These are phyloP conservation scores for Ceratocystis destructans DNA, from an alignment of 2,329 filamentous ascomycete species.

Conservation along the genomic window DNA sequence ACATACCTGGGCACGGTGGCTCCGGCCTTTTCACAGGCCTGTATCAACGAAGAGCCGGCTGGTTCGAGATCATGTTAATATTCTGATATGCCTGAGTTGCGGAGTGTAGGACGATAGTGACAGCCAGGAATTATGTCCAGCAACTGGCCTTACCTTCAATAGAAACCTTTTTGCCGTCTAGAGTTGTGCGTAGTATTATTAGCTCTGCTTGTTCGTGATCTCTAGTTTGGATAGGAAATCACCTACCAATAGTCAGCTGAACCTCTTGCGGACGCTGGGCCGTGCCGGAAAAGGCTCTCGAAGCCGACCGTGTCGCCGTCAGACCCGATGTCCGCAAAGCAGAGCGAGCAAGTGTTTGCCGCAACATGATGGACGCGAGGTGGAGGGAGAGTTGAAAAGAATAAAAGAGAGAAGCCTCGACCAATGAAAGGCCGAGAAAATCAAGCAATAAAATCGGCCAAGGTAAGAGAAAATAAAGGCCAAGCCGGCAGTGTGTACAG, in stretches of 20 bases:
- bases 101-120: neutral
- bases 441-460: neutral
- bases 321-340: constrained; percentile 51
- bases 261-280: constrained; percentile 73
- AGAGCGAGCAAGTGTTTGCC: constrained; percentile 54
- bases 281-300: constrained; percentile 72
- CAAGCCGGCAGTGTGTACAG: neutral
- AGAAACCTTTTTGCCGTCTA: constrained; percentile 95
- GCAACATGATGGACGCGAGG: constrained; percentile 43
- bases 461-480: neutral
- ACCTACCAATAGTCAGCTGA: constrained; percentile 80
- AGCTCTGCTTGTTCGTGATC: constrained; percentile 21
- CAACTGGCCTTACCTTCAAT: constrained; percentile 62
- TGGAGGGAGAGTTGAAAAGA: neutral
- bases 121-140: neutral
- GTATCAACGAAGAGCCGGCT: constrained; percentile 95
- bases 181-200: constrained; percentile 10
- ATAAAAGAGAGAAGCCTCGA: neutral
- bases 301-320: constrained; percentile 35
- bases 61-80: constrained; percentile 23
- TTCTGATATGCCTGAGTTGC: neutral
- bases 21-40: constrained; percentile 97
- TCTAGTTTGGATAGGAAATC: constrained; percentile 24
- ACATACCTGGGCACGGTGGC: constrained; percentile 68
- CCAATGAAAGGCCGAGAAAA: neutral